phyloP scores from a whole-genome alignment of 495 filamentous ascomycete species.

The Chaetomidium leptoderma region DNA sequence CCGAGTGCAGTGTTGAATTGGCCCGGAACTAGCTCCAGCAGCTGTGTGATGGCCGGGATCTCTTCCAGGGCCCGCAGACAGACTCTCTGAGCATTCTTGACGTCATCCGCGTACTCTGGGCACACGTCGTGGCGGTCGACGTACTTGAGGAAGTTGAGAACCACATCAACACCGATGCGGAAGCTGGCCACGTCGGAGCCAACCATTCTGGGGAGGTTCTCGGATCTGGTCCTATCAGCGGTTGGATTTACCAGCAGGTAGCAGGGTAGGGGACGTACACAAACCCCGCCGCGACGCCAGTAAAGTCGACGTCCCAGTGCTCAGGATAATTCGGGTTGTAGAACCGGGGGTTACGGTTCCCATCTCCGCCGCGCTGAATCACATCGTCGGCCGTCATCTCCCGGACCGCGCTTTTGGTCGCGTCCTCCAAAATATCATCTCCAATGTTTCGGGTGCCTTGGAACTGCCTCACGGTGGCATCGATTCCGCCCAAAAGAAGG shows the following conservation, averaged over 20 bases:
- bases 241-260: neutral
- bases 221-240: conserved; percentile 20
- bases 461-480: conserved; percentile 61
- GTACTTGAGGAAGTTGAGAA: conserved; percentile 88
- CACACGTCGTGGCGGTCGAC: conserved; percentile 79
- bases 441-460: conserved; percentile 53
- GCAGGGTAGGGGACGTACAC: conserved; percentile 49
- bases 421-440: conserved; percentile 50
- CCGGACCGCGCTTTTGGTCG: conserved; percentile 57
- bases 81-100: conserved; percentile 59
- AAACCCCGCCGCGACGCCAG: conserved; percentile 69
- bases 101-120: conserved; percentile 65
- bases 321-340: conserved; percentile 43
- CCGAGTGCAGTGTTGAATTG: conserved; percentile 60
- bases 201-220: conserved; percentile 18
- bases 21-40: conserved; percentile 58
- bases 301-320: conserved; percentile 77
- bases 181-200: conserved; percentile 14
- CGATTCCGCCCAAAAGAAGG: conserved; percentile 78
- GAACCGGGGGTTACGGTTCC: conserved; percentile 32
- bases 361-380: conserved; percentile 37
- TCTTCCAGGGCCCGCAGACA: conserved; percentile 68
- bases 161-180: conserved; percentile 42
- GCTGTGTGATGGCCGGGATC: conserved; percentile 51
- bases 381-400: conserved; percentile 57